Evolutionary conservation across 2,329 filamentous ascomycete genomes (phyloP), one percentile per base, ranked within the genome.

Genomic region (Simplicillium sp.): DNA sequence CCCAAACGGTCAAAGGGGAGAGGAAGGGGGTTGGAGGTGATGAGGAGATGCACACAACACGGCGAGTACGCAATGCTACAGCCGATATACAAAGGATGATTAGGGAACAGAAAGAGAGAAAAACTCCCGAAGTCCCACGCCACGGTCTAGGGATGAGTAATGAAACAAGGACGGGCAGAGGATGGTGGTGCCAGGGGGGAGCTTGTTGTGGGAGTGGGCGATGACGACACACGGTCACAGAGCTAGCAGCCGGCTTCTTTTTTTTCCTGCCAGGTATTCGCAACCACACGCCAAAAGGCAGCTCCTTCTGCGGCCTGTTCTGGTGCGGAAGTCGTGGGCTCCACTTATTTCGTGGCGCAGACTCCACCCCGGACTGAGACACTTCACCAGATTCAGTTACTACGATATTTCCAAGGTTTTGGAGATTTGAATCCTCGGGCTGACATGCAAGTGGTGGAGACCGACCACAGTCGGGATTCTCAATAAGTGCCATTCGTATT

Each of bases 31-130:
- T 25, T 9, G 20, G 41, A 45, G 43, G 25, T 54, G 50, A 54
- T 52, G 52, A 54, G 50, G 50, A 42, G 46, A 50, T 40, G 20
- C 20, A 25, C 20, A 25, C 6, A 9, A 25, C 9, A 25, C 20
- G 5, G 9, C 20, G 20, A 5, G 20, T 25, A 25, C 20, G 9
- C 20, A 25, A 25, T 25, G 20, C 20, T 9, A 25, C 6, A 25
- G 20, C 20, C 20, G 20, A 25, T 25, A 25, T 25, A 25, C 20
- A 25, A 25, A n/a, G n/a, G 20, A 25, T 25, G 5, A 25, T 25
- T 25, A 25, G 20, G 20, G 9, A 25, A 25, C 9, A 25, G 20
- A 25, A 25, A 25, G 20, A 25, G 20, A 25, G 9, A 25, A 25
- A 25, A 25, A 25, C 5, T 6, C 20, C 20, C 20, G 20, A 25